Evolutionary conservation across 192 early-diverging fungal genomes (phyloP).

Genomic region (Rhizoclosmatium sp.): DNA sequence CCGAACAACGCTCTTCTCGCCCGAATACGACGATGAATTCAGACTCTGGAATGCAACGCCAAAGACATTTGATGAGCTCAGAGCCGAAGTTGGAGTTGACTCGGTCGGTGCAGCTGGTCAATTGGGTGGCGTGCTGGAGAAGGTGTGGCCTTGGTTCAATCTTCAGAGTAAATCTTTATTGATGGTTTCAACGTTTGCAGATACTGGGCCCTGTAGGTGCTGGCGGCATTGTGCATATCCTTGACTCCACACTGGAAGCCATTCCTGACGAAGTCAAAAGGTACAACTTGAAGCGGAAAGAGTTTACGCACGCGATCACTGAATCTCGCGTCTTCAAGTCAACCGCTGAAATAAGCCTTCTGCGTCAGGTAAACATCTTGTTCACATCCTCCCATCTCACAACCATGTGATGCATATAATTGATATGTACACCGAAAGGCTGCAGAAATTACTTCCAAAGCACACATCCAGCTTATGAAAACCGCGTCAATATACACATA

Average conservation of each 20-base stretch:
- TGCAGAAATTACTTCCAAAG: slow-evolving; percentile 48
- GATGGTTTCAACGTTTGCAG: not conserved
- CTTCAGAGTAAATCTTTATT: not conserved
- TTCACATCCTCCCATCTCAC: slow-evolving; percentile 38
- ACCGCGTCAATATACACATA: slow-evolving; percentile 61
- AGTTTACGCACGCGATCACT: slow-evolving; percentile 59
- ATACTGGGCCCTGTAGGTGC: not conserved
- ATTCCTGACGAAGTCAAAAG: not conserved
- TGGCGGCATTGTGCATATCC: not conserved
- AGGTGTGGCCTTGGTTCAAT: not conserved
- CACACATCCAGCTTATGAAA: slow-evolving; percentile 80
- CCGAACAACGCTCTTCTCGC: not conserved
- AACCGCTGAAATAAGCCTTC: slow-evolving; percentile 75
- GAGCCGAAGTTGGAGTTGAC: not conserved
- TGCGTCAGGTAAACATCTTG: slow-evolving; percentile 78
- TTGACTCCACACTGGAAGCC: not conserved
- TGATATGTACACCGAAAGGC: not conserved
- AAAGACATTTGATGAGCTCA: not conserved
- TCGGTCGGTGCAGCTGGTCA: not conserved
- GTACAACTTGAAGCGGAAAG: not conserved
- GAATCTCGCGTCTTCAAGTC: slow-evolving; percentile 85
- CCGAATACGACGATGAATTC: not conserved
- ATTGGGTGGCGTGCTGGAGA: not conserved
- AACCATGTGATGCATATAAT: not conserved
- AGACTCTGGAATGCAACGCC: not conserved